Base-by-base conservation (phyloP, 352 stramenopile species). In the Bremia lactucae region DNA sequence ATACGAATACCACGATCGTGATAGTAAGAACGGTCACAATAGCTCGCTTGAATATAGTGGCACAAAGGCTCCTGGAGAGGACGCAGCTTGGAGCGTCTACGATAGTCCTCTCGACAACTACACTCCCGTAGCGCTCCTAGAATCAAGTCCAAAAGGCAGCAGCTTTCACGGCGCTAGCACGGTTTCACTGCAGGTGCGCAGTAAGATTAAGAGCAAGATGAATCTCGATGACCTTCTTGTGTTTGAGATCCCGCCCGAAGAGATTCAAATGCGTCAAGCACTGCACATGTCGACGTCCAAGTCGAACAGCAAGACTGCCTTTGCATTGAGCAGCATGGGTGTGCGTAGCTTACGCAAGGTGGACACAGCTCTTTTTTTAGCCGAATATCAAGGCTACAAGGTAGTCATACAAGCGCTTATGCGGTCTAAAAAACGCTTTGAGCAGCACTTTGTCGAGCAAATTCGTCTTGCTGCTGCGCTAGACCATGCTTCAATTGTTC, bases 161-260 rank as follows among this genome's bases (percentile, higher is more conserved):
- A 48, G 31, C 34, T 51, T 46, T 25, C 43, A 52, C 18, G 48
- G 57, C 21, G 52, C 52, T 8, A 63, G 52, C 23, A 59, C 52
- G 6, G 43, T 46, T 16, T 67, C 57, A 6, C 48, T 67, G n/a
- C 57, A 67, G 20, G 44, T 22, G 4, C 57, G 57, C 26, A 67
- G 57, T 23, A 71, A 64, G 24, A 53, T 65, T 20, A 72, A 73
- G 22, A 69, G 59, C 21, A 72, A 72, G 23, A 65, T 69, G 25
- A 50, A 74, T 18, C 35, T 84, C 15, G 74, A 87, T 21, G 74
- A 87, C 28, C 47, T 87, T 13, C 61, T 87, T 5, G 74, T 84
- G 39, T 87, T 69, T 36, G 74, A 87, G 48, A 87, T 87, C 21
- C 72, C 74, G 6, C 55, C 74, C 6, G 72, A 84, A 36, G 74